Conservation (phyloP, 305 asterid species). For the Fraxinus angustifolia region DNA sequence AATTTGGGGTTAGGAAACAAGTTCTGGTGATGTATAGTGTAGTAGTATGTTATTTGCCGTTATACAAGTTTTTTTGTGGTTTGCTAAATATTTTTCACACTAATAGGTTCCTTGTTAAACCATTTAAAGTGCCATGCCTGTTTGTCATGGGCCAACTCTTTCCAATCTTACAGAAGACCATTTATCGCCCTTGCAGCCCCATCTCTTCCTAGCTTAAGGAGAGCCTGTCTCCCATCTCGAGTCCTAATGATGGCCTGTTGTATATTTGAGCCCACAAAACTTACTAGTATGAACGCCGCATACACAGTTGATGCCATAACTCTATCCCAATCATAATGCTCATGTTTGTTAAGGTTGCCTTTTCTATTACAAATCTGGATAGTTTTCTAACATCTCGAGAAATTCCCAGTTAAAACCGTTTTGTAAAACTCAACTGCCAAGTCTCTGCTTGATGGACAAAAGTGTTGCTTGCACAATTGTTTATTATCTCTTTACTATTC, state of each 20-base stretch:
- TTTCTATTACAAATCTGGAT: background rate
- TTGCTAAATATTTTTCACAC: background rate
- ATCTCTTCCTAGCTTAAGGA: background rate
- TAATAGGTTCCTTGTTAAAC: background rate
- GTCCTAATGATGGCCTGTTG: background rate
- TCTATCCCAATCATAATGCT: background rate
- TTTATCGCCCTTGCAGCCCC: background rate
- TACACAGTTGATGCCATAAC: background rate
- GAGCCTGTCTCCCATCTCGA: background rate
- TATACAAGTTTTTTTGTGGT: conserved; percentile 1
- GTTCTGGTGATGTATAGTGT: background rate
- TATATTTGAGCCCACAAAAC: background rate
- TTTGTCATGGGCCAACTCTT: background rate
- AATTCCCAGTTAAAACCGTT: background rate
- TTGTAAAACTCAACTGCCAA: background rate
- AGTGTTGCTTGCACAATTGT: background rate
- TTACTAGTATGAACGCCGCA: background rate
- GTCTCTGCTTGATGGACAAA: background rate
- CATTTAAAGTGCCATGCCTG: background rate
- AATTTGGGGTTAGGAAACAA: background rate
- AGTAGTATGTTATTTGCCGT: background rate
- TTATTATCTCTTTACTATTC: background rate
- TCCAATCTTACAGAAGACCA: background rate
- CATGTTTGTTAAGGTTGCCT: background rate
- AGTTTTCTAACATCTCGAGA: background rate